phyloP scores from a whole-genome alignment of 306 rosid species.

The Lathyrus aphaca region DNA sequence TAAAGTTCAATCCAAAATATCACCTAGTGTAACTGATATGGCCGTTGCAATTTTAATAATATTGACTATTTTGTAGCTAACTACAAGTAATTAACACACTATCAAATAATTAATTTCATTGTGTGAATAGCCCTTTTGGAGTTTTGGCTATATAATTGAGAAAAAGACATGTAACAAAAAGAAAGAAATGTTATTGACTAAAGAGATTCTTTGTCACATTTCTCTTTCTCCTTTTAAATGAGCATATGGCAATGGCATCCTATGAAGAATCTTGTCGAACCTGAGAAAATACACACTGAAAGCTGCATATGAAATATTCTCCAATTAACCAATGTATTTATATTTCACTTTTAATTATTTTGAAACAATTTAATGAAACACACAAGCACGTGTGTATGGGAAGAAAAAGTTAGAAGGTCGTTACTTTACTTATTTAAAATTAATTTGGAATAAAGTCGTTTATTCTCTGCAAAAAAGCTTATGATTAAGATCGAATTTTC shows the following conservation, averaged over 20 bases:
- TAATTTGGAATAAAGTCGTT: constrained; percentile 39
- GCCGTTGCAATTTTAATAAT: too few relatives aligned
- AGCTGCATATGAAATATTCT: constrained; percentile 17
- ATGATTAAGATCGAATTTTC: constrained; percentile 28
- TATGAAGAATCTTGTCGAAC: constrained; percentile 34
- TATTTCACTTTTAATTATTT: too few relatives aligned
- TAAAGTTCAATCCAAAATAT: too few relatives aligned
- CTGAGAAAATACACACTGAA: neutral
- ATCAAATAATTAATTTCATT: neutral
- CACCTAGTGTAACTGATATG: too few relatives aligned
- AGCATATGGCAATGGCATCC: constrained; percentile 44
- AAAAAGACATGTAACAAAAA: constrained; percentile 25
- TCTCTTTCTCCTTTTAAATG: constrained; percentile 28
- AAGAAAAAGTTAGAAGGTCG: constrained; percentile 14
- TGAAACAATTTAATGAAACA: neutral
- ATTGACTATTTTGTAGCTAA: too few relatives aligned
- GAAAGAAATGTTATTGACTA: constrained; percentile 39
- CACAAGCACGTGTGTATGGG: constrained; percentile 31
- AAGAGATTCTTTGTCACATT: constrained; percentile 45
- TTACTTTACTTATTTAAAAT: constrained; percentile 10
- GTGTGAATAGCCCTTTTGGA: neutral
- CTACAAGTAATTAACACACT: too few relatives aligned
- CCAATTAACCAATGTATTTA: constrained; percentile 3
- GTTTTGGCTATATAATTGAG: neutral
- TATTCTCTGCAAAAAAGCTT: constrained; percentile 41